These are phyloP conservation scores for Mycena polygramma DNA, from an alignment of 768 basidiomycete species.

Conservation along the genomic window DNA sequence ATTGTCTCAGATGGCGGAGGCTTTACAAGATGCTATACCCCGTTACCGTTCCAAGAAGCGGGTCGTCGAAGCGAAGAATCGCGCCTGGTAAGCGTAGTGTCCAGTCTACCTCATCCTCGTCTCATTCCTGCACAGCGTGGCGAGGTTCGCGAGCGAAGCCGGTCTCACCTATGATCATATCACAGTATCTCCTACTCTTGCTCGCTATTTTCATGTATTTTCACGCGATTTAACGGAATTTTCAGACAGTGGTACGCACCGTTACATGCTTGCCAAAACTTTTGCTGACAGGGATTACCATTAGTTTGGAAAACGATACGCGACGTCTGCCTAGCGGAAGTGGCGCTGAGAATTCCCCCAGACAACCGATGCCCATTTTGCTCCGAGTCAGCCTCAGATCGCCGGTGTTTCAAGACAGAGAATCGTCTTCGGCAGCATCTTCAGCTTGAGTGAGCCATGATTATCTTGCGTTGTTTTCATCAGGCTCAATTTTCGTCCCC, in stretches of 20 bases:
- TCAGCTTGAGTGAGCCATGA: neutral
- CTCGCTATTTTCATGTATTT: neutral
- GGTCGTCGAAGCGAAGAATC: neutral
- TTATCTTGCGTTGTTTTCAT: too few species aligned
- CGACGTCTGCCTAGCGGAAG: neutral
- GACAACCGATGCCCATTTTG: constrained; percentile 1
- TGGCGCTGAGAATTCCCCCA: neutral
- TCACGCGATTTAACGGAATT: neutral
- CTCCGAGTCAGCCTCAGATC: neutral
- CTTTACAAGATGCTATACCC: neutral
- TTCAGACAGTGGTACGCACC: neutral
- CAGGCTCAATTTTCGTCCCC: neutral
- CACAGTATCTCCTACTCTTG: neutral
- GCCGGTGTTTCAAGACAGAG: neutral
- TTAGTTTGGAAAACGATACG: constrained; percentile 3
- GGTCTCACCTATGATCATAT: neutral
- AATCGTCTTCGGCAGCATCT: neutral
- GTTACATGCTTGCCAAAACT: neutral
- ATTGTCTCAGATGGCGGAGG: neutral
- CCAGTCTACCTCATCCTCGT: neutral
- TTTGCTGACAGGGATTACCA: neutral
- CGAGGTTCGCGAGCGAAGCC: neutral
- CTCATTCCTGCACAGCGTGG: neutral
- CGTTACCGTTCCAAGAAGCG: neutral
- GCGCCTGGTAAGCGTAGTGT: neutral